Base-by-base conservation (phyloP, 192 early-diverging fungal species). In the Coemansia sp. region DNA sequence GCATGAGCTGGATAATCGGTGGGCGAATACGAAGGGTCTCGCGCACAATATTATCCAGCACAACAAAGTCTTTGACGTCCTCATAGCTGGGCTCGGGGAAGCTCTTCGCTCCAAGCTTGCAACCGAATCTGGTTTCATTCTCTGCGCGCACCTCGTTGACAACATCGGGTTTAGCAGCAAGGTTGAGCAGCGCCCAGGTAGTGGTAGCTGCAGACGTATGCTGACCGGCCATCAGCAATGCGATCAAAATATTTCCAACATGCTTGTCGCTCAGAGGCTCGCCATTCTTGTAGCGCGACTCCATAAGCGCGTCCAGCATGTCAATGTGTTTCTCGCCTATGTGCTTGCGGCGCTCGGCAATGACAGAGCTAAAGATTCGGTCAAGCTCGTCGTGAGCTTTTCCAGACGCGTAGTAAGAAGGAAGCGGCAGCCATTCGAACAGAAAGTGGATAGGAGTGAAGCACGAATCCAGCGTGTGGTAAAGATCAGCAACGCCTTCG, bases 161-260 rank as follows among this genome's bases (percentile, higher is more conserved):
- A 31, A 95, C 62, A 2, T 92, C 82, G 23, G 93, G 92, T 57
- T 87, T 83, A 20, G 83, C 76, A 28, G 97, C 94, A 59, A 99
- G 74, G 77, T 93, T 88, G 61, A 96, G 86, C 13, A 96, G 69
- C 9, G 94, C 87, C 97, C 97, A 99, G 36, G 93, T 89, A 9
- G 88, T 85, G 20, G 97, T 96, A 40, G 97, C 94, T 16, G 94
- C 91, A 18, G 85, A 88, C 5, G 97, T 97, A 80, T 99, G 97
- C 77, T 97, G 95, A n/a, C 97, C 97, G 35, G 92, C 97, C 89
- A 99, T 93, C 50, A 99, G 84, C 46, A 93, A 71, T 20, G 97
- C 97, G 86, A 99, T 99, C 91, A 97, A 91, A 87, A 99, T 90
- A 86, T 94, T 92, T 23, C 94, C 91, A 61, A 93, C 84, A 57